Evolutionary conservation across 2,329 filamentous ascomycete species (phyloP).

Genomic region (Fonsecaea erecta): DNA sequence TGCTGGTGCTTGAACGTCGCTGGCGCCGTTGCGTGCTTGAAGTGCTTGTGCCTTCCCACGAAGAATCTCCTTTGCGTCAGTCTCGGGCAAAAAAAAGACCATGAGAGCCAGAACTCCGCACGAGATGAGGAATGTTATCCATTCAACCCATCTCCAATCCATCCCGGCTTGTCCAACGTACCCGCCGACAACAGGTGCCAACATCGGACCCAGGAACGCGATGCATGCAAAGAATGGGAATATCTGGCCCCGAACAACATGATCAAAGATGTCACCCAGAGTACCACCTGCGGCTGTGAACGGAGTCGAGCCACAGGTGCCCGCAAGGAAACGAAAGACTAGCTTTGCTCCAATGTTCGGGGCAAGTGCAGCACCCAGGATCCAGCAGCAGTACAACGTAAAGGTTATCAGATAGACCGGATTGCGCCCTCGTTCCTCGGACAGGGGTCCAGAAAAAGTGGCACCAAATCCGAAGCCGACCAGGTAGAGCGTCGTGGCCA

Average conservation of each 20-base stretch:
- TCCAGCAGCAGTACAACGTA: conserved; percentile 54
- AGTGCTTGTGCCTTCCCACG: conserved; percentile 52
- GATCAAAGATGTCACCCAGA: conserved; percentile 2
- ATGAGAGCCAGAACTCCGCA: conserved; percentile 42
- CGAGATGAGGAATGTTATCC: conserved; percentile 49
- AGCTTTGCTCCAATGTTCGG: conserved; percentile 55
- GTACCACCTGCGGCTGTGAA: conserved; percentile 39
- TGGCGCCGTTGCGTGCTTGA: conserved; percentile 47
- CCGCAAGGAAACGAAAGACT: conserved; percentile 56
- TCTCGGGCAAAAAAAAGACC: conserved; percentile 56
- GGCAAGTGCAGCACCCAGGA: conserved; percentile 53
- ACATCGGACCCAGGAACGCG: conserved; percentile 13
- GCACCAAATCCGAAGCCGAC: conserved; percentile 57
- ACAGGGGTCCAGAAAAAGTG: conserved; percentile 56
- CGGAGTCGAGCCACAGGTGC: conserved; percentile 56
- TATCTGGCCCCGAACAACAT: background rate
- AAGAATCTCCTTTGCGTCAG: conserved; percentile 52
- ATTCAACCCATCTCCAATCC: conserved; percentile 55
- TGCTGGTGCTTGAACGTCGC: conserved; percentile 48
- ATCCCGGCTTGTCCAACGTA: conserved; percentile 48
- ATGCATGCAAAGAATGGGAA: conserved; percentile 56
- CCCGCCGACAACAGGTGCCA: conserved; percentile 43
- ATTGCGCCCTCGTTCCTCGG: conserved; percentile 56
- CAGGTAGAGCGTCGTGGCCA: conserved; percentile 49
- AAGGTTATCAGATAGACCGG: conserved; percentile 55